Evolutionary conservation across 164 flowering plant genomes (phyloP).

Genomic region (Magnolia changhungtana): DNA sequence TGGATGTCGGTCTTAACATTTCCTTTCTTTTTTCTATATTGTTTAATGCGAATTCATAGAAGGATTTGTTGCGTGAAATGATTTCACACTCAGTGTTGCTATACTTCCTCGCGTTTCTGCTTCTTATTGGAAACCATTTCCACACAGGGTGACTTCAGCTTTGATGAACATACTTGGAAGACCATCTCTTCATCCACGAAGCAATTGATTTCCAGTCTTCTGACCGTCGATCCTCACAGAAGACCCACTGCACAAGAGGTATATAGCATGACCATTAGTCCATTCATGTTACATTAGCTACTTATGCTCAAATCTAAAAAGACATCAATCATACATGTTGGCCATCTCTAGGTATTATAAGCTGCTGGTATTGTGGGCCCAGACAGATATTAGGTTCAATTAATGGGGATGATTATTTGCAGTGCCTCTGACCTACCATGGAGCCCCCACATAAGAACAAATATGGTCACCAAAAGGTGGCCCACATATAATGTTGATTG

Average conservation of each 20-base stretch:
- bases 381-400: not conserved
- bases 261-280: slow-evolving; percentile 6
- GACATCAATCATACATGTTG: not conserved
- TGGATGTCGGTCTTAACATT: too few species aligned
- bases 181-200: slow-evolving; percentile 64
- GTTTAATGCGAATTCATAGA: too few species aligned
- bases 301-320: too few species aligned
- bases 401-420: not conserved
- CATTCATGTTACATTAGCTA: not conserved
- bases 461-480: too few species aligned
- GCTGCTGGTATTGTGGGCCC: not conserved
- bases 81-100: not conserved
- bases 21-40: too few species aligned
- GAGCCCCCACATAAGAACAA: not conserved
- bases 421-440: not conserved
- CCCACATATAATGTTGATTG: too few species aligned
- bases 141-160: slow-evolving; percentile 61
- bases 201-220: slow-evolving; percentile 54
- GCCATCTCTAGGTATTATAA: not conserved
- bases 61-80: too few species aligned
- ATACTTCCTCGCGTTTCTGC: not conserved
- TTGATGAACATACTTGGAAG: slow-evolving; percentile 73
- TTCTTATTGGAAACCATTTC: not conserved
- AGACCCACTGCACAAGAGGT: slow-evolving; percentile 74
- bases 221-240: slow-evolving; percentile 54